Evolutionary conservation across 2,329 filamentous ascomycete species (phyloP), one percentile per base, ranked within the genome.

Genomic region (Fusarium denticulatum): DNA sequence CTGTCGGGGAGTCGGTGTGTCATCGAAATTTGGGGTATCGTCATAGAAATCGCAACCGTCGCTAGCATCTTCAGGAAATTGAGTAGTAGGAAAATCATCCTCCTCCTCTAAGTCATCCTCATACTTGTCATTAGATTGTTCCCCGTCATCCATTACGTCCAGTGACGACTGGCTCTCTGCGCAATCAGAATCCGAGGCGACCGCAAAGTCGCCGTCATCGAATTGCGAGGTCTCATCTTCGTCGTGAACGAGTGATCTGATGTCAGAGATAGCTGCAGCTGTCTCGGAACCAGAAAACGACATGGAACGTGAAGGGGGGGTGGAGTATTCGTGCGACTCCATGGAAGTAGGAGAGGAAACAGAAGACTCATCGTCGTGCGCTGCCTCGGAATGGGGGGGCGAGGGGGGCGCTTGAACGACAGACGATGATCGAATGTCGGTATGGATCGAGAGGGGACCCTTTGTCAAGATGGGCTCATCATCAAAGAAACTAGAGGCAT

Each of bases 261-360:
- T 64, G 43, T 78, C 80, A 28, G 82, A 67, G 34, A 77, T 71
- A 62, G 85, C 82, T 26, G 75, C 79, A 32, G 84, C 85, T 5
- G 84, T 82, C 69, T 88, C 87, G 1, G 84, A 86, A 57, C 85
- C 86, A 3, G 87, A 88, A 73, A 88, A 88, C 5, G 88, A 89
- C 60, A 87, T 81, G 20, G 85, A 85, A 60, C 87, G 85, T 14
- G 85, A 83, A 10, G 85, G 84, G 3, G 85, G 84, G 55, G 78
- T 82, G 79, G 76, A 79, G 63, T 71, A 83, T 67, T 58, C 80
- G 69, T 72, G 78, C 22, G 77, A 79, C n/a, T 80, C 78, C 32
- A 77, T 69, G 36, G 83, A 82, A 22, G 77, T 79, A 10, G 82
- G 81, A 7, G 83, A 84, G 10, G 82, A 79, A 47, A 78, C 81